Evolutionary conservation across 495 filamentous ascomycete genomes (phyloP).

Genomic region (Cenococcum geophilum): DNA sequence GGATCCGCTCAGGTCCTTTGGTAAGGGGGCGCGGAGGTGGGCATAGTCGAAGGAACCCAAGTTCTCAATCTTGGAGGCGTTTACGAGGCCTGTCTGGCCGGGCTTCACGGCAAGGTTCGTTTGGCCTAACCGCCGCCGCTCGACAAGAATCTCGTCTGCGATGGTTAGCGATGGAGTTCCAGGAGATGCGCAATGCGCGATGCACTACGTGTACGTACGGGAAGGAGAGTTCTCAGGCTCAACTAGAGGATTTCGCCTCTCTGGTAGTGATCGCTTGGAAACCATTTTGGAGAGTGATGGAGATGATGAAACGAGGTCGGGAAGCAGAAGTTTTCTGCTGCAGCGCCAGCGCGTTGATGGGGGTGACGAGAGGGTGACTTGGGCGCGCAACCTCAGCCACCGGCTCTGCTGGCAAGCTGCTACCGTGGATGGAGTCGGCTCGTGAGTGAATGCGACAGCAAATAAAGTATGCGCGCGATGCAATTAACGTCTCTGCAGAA

Average conservation of each 20-base stretch:
- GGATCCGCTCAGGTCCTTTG: constrained; percentile 74
- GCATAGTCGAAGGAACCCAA: constrained; percentile 90
- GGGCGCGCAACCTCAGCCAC: not conserved
- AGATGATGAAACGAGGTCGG: constrained; percentile 26
- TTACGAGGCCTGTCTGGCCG: constrained; percentile 55
- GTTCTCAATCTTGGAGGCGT: constrained; percentile 62
- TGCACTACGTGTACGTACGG: constrained; percentile 46
- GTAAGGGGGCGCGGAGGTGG: constrained; percentile 84
- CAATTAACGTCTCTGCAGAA: no score
- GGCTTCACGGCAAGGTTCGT: constrained; percentile 81
- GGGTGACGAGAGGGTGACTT: not conserved
- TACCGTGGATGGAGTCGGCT: no score
- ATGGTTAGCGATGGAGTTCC: constrained; percentile 27
- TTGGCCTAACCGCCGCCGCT: constrained; percentile 81
- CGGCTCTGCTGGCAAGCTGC: not conserved
- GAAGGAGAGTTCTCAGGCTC: constrained; percentile 61
- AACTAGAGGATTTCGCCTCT: constrained; percentile 69
- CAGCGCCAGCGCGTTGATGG: not conserved
- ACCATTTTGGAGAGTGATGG: constrained; percentile 47
- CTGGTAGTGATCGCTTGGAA: constrained; percentile 56
- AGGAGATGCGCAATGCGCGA: constrained; percentile 19
- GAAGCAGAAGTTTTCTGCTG: not conserved
- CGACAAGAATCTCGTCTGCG: constrained; percentile 74
- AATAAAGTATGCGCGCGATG: no score
- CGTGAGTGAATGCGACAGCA: no score